Evolutionary conservation across 2,329 filamentous ascomycete species (phyloP).

Genomic region (Cercospora beticola): DNA sequence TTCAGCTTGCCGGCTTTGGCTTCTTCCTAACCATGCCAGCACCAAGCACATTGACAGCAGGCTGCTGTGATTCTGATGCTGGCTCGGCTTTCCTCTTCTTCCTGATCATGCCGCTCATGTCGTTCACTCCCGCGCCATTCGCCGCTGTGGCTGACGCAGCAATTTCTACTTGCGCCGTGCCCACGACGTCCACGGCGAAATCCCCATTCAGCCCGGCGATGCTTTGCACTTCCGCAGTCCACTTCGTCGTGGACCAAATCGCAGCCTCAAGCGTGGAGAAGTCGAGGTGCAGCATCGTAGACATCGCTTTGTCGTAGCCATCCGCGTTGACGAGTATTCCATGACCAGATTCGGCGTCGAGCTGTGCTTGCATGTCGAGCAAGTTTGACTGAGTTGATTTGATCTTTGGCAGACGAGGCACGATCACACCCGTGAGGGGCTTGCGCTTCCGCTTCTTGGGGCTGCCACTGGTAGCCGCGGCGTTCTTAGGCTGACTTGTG

Average conservation of each 20-base stretch:
- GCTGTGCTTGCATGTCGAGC: conserved; percentile 23
- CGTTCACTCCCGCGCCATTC: conserved; percentile 28
- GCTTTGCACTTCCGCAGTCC: conserved; percentile 63
- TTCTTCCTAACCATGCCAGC: conserved; percentile 58
- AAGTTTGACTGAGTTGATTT: conserved; percentile 32
- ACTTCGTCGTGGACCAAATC: conserved; percentile 64
- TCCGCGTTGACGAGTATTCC: conserved; percentile 31
- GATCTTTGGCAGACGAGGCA: conserved; percentile 58
- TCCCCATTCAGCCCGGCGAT: conserved; percentile 26
- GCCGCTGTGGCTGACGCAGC: background rate
- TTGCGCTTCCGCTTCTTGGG: conserved; percentile 44
- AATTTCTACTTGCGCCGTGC: conserved; percentile 20
- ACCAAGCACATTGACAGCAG: conserved; percentile 51
- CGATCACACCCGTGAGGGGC: conserved; percentile 59
- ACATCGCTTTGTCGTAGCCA: conserved; percentile 51
- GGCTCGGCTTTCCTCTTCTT: conserved; percentile 52
- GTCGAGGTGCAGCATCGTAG: conserved; percentile 68
- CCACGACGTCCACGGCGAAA: conserved; percentile 26
- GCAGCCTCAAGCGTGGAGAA: conserved; percentile 67
- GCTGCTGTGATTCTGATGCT: conserved; percentile 4
- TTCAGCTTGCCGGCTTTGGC: conserved; percentile 43
- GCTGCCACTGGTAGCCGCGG: conserved; percentile 4
- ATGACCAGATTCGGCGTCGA: conserved; percentile 17
- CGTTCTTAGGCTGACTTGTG: conserved; percentile 9
- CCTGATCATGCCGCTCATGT: conserved; percentile 42